Percentiles rank a stretch among this genome's conserved stretches.
These are phyloP conservation scores for Oidium heveae DNA, from an alignment of 2,329 filamentous ascomycete genomes.

Conservation along the genomic window DNA sequence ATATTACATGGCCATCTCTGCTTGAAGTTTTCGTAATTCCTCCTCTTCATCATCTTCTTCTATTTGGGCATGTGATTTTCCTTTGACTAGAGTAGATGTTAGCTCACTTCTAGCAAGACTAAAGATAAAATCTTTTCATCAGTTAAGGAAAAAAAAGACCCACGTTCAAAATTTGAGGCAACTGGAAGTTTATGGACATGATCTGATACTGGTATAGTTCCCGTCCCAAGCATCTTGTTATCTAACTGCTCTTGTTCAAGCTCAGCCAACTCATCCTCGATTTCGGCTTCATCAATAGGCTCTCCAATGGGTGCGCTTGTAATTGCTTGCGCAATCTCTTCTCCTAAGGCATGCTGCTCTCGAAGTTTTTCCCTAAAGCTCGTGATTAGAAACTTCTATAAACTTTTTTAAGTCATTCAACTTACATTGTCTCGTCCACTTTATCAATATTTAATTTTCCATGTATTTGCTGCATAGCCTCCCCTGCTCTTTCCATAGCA, in stretches of 20 bases:
- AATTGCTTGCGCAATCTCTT: conserved; percentile 77
- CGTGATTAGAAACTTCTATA: conserved; percentile 13
- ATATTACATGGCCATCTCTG: conserved; percentile 90
- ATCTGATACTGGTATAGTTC: conserved; percentile 58
- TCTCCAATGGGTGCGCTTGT: conserved; percentile 42
- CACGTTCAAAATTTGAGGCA: conserved; percentile 51
- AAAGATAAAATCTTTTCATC: too few relatives aligned
- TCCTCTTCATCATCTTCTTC: conserved; percentile 91
- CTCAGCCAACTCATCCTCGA: conserved; percentile 63
- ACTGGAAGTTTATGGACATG: conserved; percentile 53
- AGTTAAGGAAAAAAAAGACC: conserved; percentile 17
- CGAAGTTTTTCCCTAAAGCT: conserved; percentile 54
- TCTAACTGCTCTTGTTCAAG: conserved; percentile 85
- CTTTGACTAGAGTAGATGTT: conserved; percentile 19
- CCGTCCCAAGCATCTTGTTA: conserved; percentile 78
- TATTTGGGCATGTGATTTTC: conserved; percentile 21
- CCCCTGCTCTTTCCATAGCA: conserved; percentile 76
- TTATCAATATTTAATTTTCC: conserved; percentile 76
- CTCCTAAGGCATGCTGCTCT: conserved; percentile 78
- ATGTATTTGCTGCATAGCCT: conserved; percentile 85
- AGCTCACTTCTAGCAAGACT: conserved; percentile 5
- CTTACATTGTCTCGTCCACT: conserved; percentile 85
- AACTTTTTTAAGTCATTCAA: not conserved
- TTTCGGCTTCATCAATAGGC: conserved; percentile 57
- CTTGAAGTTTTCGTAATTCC: conserved; percentile 76